Evolutionary conservation across 495 filamentous ascomycete genomes (phyloP).

Genomic region (Chaetomidium leptoderma): DNA sequence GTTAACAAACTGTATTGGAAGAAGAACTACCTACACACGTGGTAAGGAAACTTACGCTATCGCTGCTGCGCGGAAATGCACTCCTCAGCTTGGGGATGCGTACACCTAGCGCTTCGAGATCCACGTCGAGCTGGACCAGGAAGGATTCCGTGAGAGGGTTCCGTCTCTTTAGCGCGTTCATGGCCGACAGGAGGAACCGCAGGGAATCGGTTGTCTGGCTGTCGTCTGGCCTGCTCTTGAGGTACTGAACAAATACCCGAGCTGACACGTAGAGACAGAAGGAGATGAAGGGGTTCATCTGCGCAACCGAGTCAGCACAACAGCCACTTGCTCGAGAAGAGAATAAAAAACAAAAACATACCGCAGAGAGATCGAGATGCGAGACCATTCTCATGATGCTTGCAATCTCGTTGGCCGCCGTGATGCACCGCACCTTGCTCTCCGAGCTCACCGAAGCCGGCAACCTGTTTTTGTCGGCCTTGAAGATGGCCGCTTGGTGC

Average conservation of each 20-base stretch:
- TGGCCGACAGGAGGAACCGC: conserved; percentile 81
- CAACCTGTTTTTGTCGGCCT: conserved; percentile 84
- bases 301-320: conserved; percentile 10
- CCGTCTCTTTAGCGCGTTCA: conserved; percentile 80
- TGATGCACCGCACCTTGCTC: conserved; percentile 88
- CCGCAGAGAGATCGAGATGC: conserved; percentile 77
- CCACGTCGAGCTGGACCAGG: conserved; percentile 87
- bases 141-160: conserved; percentile 95
- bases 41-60: conserved; percentile 42
- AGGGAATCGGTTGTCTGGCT: conserved; percentile 75
- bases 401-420: conserved; percentile 91
- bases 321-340: too few species aligned
- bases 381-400: conserved; percentile 94
- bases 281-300: conserved; percentile 96
- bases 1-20: background rate
- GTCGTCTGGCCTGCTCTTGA: conserved; percentile 84
- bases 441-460: conserved; percentile 73
- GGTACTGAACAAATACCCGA: conserved; percentile 90
- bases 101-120: conserved; percentile 65
- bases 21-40: too few species aligned
- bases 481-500: conserved; percentile 97
- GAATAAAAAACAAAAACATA: too few species aligned
- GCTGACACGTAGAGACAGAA: conserved; percentile 95
- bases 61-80: conserved; percentile 46
- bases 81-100: conserved; percentile 51